Conservation (phyloP, 1,139 yeast genomes). For the Geotrichum phurueaensis region DNA sequence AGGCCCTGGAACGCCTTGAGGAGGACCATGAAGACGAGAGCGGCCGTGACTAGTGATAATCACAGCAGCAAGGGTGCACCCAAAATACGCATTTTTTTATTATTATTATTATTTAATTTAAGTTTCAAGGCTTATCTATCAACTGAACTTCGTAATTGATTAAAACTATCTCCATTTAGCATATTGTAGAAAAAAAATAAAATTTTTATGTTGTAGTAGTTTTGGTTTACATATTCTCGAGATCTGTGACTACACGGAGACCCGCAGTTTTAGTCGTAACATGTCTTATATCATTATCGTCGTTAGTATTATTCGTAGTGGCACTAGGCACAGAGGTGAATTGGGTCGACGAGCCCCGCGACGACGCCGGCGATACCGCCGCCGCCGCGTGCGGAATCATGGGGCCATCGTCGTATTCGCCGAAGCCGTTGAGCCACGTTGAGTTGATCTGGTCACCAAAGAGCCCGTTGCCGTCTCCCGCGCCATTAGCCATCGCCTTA, state of each 20-base stretch:
- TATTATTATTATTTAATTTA: too few relatives aligned
- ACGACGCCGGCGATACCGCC: conserved; percentile 23
- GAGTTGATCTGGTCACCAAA: not conserved
- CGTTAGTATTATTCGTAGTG: conserved; percentile 17
- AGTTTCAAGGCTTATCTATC: too few relatives aligned
- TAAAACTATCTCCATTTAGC: too few relatives aligned
- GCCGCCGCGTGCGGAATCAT: conserved; percentile 21
- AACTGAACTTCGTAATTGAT: too few relatives aligned
- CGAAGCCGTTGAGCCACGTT: conserved; percentile 13
- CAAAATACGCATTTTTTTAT: not conserved
- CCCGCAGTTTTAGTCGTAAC: conserved; percentile 29
- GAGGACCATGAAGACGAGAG: not conserved
- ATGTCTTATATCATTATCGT: conserved; percentile 18
- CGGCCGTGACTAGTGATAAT: not conserved
- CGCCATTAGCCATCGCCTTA: conserved; percentile 26
- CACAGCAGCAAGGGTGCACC: not conserved
- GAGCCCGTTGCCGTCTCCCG: conserved; percentile 14
- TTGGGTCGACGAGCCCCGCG: conserved; percentile 24
- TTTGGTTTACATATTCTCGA: conserved; percentile 19
- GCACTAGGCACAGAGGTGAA: conserved; percentile 26
- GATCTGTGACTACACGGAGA: conserved; percentile 26
- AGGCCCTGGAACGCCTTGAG: conserved; percentile 55
- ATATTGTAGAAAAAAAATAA: too few relatives aligned
- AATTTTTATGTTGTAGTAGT: not conserved
- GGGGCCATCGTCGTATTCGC: conserved; percentile 8